These are phyloP conservation scores for Hypoxylon perforatum DNA, from an alignment of 495 filamentous ascomycete species.

Conservation along the genomic window DNA sequence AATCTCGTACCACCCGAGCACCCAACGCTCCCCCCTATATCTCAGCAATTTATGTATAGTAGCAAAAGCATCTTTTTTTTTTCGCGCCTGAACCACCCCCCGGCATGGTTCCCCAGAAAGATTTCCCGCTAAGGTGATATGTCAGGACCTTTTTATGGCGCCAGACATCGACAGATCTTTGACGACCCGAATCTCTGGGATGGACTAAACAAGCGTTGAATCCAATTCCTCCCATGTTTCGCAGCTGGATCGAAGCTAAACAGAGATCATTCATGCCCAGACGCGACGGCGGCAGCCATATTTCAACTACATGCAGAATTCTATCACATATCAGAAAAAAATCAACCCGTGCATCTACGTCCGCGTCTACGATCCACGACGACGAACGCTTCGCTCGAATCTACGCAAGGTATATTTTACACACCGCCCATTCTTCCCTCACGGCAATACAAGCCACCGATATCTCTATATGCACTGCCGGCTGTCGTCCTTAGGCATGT, in stretches of 20 bases:
- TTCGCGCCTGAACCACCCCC: too few relatives aligned
- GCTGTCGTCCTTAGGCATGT: background rate
- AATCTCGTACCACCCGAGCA: constrained; percentile 27
- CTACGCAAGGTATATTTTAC: background rate
- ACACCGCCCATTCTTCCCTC: constrained; percentile 1
- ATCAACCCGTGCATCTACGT: background rate
- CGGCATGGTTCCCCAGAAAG: constrained; percentile 48
- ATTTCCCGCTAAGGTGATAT: constrained; percentile 51
- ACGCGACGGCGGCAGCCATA: constrained; percentile 38
- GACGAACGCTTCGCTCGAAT: background rate
- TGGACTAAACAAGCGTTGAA: constrained; percentile 50
- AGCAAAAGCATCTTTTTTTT: constrained; percentile 16
- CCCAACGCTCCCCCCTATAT: constrained; percentile 27
- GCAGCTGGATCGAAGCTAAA: constrained; percentile 43
- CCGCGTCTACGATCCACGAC: too few relatives aligned
- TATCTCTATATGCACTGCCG: background rate
- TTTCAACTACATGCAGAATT: constrained; percentile 33
- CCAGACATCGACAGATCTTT: constrained; percentile 47
- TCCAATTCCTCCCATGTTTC: constrained; percentile 45
- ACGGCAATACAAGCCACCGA: background rate
- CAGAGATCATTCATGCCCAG: constrained; percentile 43
- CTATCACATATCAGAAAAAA: constrained; percentile 11
- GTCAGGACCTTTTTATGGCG: constrained; percentile 43
- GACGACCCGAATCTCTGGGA: constrained; percentile 48
- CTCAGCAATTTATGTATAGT: constrained; percentile 32